Evolutionary conservation across 1,139 yeast genomes (phyloP).

Genomic region (Pneumocystis murina): DNA sequence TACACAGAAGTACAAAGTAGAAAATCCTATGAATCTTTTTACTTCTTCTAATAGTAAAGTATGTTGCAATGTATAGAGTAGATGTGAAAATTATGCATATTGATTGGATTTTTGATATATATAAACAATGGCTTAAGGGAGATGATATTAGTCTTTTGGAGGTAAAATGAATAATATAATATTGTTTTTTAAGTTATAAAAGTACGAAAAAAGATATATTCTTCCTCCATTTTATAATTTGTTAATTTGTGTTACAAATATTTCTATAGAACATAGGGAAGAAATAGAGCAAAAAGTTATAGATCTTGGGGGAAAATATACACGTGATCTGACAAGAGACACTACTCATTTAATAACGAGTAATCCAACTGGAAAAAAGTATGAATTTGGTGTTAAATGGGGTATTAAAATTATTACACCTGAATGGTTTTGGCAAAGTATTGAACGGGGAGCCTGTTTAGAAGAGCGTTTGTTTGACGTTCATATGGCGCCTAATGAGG

Average conservation of each 20-base stretch:
- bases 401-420: slow-evolving; percentile 58
- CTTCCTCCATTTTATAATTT: slow-evolving; percentile 36
- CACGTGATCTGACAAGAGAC: slow-evolving; percentile 40
- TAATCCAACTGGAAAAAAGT: slow-evolving; percentile 45
- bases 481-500: background rate
- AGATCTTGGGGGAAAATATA: slow-evolving; percentile 44
- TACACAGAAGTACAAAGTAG: slow-evolving; percentile 44
- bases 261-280: slow-evolving; percentile 26
- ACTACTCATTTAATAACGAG: slow-evolving; percentile 41
- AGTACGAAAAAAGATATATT: slow-evolving; percentile 18
- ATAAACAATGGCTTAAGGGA: slow-evolving; percentile 42
- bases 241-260: slow-evolving; percentile 40
- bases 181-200: background rate
- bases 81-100: slow-evolving; percentile 46
- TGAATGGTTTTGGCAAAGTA: slow-evolving; percentile 37
- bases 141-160: slow-evolving; percentile 25
- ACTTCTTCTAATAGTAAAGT: slow-evolving; percentile 19
- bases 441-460: slow-evolving; percentile 11
- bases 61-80: slow-evolving; percentile 41
- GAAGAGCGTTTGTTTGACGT: slow-evolving; percentile 4
- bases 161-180: background rate
- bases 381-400: slow-evolving; percentile 52
- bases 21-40: background rate
- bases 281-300: slow-evolving; percentile 30
- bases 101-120: slow-evolving; percentile 32